Percentiles rank a stretch among this genome's conserved stretches.
Conservation (phyloP, 2,329 filamentous ascomycete genomes). For the Talaromyces sp. region DNA sequence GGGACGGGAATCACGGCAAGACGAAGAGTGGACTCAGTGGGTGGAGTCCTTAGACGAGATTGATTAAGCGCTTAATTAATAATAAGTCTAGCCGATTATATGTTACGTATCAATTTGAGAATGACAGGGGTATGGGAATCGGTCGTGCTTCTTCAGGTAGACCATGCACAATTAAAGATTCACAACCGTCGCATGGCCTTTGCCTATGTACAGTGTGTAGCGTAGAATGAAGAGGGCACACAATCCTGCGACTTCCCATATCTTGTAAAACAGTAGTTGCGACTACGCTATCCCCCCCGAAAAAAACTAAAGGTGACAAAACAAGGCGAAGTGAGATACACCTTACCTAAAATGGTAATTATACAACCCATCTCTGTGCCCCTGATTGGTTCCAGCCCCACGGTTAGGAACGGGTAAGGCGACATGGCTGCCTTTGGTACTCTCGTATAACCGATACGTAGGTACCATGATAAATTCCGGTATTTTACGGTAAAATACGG, state of each 20-base stretch:
- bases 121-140: neutral
- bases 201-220: neutral
- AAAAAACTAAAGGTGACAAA: neutral
- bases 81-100: neutral
- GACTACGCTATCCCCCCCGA: no score
- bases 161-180: neutral
- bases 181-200: neutral
- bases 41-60: neutral
- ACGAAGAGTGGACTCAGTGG: neutral
- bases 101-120: conserved; percentile 2
- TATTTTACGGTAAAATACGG: neutral
- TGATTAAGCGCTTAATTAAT: neutral
- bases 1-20: neutral
- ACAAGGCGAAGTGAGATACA: neutral
- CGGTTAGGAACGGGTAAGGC: conserved; percentile 1
- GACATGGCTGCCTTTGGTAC: neutral
- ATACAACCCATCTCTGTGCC: neutral
- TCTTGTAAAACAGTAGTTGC: neutral
- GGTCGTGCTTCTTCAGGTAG: neutral
- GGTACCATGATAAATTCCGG: neutral
- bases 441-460: neutral
- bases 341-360: neutral
- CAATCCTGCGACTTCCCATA: neutral
- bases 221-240: neutral
- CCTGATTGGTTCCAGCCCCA: neutral